Base-by-base conservation (phyloP, 2,329 filamentous ascomycete genomes). In the Epichloe sp. region DNA sequence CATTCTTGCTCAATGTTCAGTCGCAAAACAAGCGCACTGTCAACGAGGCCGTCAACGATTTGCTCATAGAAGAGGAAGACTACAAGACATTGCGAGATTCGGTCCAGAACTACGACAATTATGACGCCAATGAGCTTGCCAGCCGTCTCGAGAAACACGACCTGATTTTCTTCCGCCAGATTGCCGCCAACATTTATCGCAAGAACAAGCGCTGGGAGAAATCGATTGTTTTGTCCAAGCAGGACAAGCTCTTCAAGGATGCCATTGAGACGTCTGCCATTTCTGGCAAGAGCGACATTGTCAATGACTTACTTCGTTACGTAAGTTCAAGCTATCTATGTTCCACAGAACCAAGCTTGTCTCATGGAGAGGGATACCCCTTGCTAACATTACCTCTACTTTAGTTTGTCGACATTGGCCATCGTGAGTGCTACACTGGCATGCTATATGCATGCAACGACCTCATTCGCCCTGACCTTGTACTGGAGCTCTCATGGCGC, bases 161-260 rank as follows among this genome's bases (percentile, higher is more conserved):
- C 52, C 75, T 98, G 47, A 90, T 98, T 57, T 98, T 98, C 78
- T 98, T 98, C 85, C 85, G 93, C 64, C 93, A 98, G 71, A 95
- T 98, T 63, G 93, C 93, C 4, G 89, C 94, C 58, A 95, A 79
- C 71, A 98, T 98, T 69, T 98, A 97, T 76, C 89, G 94, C 68
- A 98, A 97, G 80, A 97, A 95, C 77, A 97, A 97, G 85, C 82
- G 93, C 57, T 98, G 94, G 94, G 91, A 97, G 74, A 97, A 97
- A 75, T 96, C 90, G 4, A 98, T 98, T 68, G 82, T 88, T 36
- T 76, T 98, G 45, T 97, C 91, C 15, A 98, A 98, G 78, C 91
- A 98, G 68, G 93, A 98, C 75, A 97, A 96, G 79, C 77, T 98
- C 15, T 98, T 93, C 84, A 97, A 96, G 77, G 93, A 98, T 71